Evolutionary conservation across 495 filamentous ascomycete genomes (phyloP), one percentile per base, ranked within the genome.

Genomic region (Aspergillus sclerotiicarbonarius): DNA sequence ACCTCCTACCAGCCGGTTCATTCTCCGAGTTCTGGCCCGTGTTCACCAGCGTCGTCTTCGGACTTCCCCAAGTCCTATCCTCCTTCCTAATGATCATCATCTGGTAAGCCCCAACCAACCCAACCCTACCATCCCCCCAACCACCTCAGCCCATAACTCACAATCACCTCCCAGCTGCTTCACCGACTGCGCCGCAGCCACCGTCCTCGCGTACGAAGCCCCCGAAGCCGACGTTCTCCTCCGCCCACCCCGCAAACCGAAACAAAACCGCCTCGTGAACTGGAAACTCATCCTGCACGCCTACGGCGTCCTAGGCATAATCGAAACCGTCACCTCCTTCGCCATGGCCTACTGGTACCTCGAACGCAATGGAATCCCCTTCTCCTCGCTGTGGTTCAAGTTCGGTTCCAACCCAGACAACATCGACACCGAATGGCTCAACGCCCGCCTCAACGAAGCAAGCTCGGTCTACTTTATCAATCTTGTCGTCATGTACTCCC

Each of bases 11-110:
- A 50, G 82, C 87, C 2, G 87, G 87, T 4, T 79, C 73, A 20
- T 90, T 87, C 66, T 82, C 79, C 12, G 87, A 90, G 61, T 83
- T 90, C 69, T 71, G 84, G 86, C 87, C 87, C 0, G 82, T 90
- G 15, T 73, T 89, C 63, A 84, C 80, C 9, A 88, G 85, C 57
- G 82, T 90, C 25, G 46, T 85, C 6, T 85, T 90, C 60, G 87
- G 88, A 3, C 68, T 90, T 16, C 88, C 87, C 3, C 85, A 88
- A 59, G 78, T 85, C 18, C 72, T 89, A 29, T 84, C 80, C 2
- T 83, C 80, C 2, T 90, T 89, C 68, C 70, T 88, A 35, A 89
- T 89, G 86, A 85, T 86, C 44, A 81, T 85, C 48, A 85, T 85
- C 52, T 76, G 87, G 70, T 87, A 82, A 62, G 84, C 85, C 63